Base-by-base conservation (phyloP, 192 early-diverging fungal species). In the Entomortierella beljakovae region DNA sequence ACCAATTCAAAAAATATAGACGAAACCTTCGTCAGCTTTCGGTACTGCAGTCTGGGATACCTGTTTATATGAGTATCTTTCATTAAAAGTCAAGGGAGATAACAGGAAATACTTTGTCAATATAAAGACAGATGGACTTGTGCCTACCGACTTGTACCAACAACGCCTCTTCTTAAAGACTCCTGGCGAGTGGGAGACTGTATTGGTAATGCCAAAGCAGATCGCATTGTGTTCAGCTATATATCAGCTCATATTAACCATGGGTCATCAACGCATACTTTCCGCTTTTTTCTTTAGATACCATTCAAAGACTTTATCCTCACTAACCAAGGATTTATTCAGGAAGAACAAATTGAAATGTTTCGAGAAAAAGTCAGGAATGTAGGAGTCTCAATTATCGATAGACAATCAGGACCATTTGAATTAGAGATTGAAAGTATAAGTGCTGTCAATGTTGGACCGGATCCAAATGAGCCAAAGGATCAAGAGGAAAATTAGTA, bases 231-330 rank as follows among this genome's bases (percentile, higher is more conserved):
- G n/a, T n/a, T n/a, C n/a, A n/a, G n/a, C n/a, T n/a, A n/a, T n/a
- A n/a, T n/a, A n/a, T n/a, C n/a, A n/a, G n/a, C n/a, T n/a, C n/a
- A n/a, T n/a, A n/a, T n/a, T n/a, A n/a, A n/a, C n/a, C n/a, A n/a
- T n/a, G n/a, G n/a, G n/a, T n/a, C n/a, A n/a, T n/a, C n/a, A n/a
- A n/a, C 20, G 10, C 51, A 48, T 53, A 11, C 43, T 56, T 63
- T 63, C 55, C 55, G 31, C 10, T 20, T 35, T n/a, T n/a, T n/a
- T n/a, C n/a, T n/a, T 20, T 66, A 94, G 93, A 92, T 99, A 43
- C 97, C 97, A 18, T 97, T 97, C 81, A 88, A 89, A 48, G 94
- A 94, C 75, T 99, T 99, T 79, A 92, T 97, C 29, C 81, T 97
- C 40, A 99, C 97, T 9, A 92, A 90, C 68, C 91, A 97, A 66